Conservation (phyloP, 306 rosid species). For the Vigna nakashimae region DNA sequence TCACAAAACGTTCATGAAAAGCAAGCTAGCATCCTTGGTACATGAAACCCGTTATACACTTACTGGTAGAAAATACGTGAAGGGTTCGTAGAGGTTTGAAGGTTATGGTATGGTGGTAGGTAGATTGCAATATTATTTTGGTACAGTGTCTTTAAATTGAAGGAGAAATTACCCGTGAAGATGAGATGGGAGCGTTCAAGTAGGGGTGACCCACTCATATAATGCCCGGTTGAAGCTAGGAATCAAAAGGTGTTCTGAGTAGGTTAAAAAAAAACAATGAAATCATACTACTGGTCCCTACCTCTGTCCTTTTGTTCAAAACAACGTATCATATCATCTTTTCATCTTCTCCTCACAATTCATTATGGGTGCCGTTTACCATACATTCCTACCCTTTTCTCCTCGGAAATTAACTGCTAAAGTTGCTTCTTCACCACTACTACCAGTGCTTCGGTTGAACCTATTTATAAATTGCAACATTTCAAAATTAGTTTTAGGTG, state of each 20-base stretch:
- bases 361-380: conserved; percentile 26
- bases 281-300: conserved; percentile 43
- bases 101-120: conserved; percentile 40
- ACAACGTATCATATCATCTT: conserved; percentile 42
- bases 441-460: neutral
- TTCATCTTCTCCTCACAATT: conserved; percentile 38
- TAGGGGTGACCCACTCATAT: conserved; percentile 58
- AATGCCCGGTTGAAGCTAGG: conserved; percentile 49
- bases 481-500: conserved; percentile 23
- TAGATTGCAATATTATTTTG: conserved; percentile 43
- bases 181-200: conserved; percentile 45
- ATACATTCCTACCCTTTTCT: neutral
- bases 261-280: conserved; percentile 42
- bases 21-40: conserved; percentile 20
- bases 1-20: conserved; percentile 39
- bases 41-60: conserved; percentile 5
- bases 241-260: conserved; percentile 30
- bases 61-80: conserved; percentile 29
- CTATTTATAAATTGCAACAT: too few species aligned
- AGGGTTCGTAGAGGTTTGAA: conserved; percentile 22
- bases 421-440: neutral
- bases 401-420: neutral
- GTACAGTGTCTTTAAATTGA: conserved; percentile 45
- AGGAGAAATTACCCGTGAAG: conserved; percentile 59
- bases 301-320: conserved; percentile 42